Percentiles rank a stretch among this genome's conserved stretches.
Conservation (phyloP, 2,329 filamentous ascomycete genomes). For the Hypoxylon sp. region DNA sequence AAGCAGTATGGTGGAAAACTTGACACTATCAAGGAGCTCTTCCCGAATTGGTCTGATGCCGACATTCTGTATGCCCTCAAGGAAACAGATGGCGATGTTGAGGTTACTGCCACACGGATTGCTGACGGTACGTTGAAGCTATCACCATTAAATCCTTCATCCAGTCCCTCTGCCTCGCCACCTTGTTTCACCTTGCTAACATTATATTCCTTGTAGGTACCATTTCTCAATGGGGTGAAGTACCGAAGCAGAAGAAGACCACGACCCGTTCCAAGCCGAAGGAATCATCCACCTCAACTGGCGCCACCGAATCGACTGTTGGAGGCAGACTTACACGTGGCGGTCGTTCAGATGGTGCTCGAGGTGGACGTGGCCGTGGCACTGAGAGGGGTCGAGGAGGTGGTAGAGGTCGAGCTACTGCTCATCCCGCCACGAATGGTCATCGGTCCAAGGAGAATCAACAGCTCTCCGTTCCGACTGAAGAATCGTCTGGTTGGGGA, state of each 20-base stretch:
- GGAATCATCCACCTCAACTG: slow-evolving; percentile 68
- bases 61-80: slow-evolving; percentile 94
- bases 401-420: slow-evolving; percentile 75
- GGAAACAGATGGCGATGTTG: slow-evolving; percentile 86
- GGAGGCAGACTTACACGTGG: slow-evolving; percentile 69
- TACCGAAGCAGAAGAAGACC: slow-evolving; percentile 85
- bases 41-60: slow-evolving; percentile 94
- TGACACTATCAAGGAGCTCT: slow-evolving; percentile 89
- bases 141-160: slow-evolving; percentile 31
- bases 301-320: slow-evolving; percentile 66
- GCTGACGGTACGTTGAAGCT: slow-evolving; percentile 74
- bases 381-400: slow-evolving; percentile 74
- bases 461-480: slow-evolving; percentile 76
- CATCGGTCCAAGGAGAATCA: slow-evolving; percentile 70
- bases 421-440: slow-evolving; percentile 73
- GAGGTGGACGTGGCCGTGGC: slow-evolving; percentile 59
- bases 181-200: slow-evolving; percentile 50
- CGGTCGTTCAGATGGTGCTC: slow-evolving; percentile 65
- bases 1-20: slow-evolving; percentile 88
- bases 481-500: slow-evolving; percentile 77
- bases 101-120: slow-evolving; percentile 82
- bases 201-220: slow-evolving; percentile 67
- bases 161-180: slow-evolving; percentile 13
- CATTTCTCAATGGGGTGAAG: slow-evolving; percentile 87
- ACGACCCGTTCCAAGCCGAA: slow-evolving; percentile 80